Conservation (phyloP, 495 filamentous ascomycete species). For the Niebla homalea region DNA sequence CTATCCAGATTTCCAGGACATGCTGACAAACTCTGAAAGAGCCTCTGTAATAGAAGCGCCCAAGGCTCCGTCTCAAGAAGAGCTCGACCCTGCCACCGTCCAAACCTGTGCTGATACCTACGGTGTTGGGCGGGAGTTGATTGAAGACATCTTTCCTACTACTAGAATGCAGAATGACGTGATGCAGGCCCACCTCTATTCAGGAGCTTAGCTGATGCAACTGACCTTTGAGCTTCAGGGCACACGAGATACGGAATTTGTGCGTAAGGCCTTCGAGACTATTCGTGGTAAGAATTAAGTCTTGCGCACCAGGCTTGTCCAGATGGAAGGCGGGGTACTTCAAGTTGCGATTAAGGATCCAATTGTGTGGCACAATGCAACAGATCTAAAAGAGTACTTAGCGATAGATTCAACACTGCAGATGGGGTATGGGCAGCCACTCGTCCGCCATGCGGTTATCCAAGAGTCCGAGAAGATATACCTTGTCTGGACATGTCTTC, state of each 20-base stretch:
- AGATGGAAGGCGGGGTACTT: not conserved
- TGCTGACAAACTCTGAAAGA: not conserved
- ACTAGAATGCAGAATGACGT: not conserved
- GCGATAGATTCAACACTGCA: not conserved
- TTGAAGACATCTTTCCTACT: conserved; percentile 1
- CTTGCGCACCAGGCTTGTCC: conserved; percentile 2
- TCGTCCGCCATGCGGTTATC: not conserved
- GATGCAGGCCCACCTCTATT: too few relatives aligned
- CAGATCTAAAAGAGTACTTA: not conserved
- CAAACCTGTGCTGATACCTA: not conserved
- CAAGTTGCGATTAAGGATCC: not conserved
- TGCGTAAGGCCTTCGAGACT: not conserved
- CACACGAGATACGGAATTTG: not conserved
- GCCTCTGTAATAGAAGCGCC: not conserved
- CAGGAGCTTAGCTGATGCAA: not conserved
- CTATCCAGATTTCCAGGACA: not conserved
- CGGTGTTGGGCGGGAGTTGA: not conserved
- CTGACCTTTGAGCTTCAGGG: not conserved
- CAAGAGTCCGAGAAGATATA: not conserved
- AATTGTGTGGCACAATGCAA: not conserved
- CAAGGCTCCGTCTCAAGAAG: not conserved
- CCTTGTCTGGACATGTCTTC: conserved; percentile 2
- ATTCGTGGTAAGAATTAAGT: not conserved
- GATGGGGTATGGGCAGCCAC: conserved; percentile 1
- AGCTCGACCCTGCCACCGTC: not conserved